These are phyloP conservation scores for Gamsiella multidivaricata DNA, from an alignment of 192 early-diverging fungal species.

Conservation along the genomic window DNA sequence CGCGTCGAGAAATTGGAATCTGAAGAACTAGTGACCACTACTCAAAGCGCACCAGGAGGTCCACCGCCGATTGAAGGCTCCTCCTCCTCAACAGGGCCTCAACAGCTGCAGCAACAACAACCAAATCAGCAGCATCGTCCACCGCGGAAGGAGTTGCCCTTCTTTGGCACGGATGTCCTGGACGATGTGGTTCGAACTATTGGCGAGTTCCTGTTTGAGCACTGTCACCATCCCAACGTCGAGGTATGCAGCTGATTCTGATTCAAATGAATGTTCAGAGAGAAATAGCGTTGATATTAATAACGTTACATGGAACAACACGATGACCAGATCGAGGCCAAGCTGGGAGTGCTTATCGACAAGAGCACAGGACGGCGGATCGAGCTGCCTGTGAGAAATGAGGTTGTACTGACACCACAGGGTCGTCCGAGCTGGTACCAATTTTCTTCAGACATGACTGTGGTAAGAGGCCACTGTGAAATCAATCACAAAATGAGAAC, in stretches of 20 bases:
- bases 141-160: constrained; percentile 60
- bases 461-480: constrained; percentile 42
- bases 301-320: background rate
- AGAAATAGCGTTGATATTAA: background rate
- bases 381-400: constrained; percentile 75
- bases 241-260: constrained; percentile 56
- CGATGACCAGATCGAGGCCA: constrained; percentile 88
- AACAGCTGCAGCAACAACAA: constrained; percentile 13
- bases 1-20: background rate
- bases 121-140: constrained; percentile 5
- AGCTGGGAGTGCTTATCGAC: constrained; percentile 84
- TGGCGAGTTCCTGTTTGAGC: constrained; percentile 70
- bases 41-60: background rate
- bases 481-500: too few relatives aligned
- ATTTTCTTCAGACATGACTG: constrained; percentile 90
- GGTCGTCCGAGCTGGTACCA: constrained; percentile 53
- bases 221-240: constrained; percentile 63
- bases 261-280: background rate
- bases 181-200: constrained; percentile 73
- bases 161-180: constrained; percentile 69
- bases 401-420: constrained; percentile 49
- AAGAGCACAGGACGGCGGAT: constrained; percentile 70
- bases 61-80: background rate
- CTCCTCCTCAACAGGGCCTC: background rate
- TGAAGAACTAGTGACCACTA: background rate